Base-by-base conservation (phyloP, 805 yeast species). In the Candida suzukii region DNA sequence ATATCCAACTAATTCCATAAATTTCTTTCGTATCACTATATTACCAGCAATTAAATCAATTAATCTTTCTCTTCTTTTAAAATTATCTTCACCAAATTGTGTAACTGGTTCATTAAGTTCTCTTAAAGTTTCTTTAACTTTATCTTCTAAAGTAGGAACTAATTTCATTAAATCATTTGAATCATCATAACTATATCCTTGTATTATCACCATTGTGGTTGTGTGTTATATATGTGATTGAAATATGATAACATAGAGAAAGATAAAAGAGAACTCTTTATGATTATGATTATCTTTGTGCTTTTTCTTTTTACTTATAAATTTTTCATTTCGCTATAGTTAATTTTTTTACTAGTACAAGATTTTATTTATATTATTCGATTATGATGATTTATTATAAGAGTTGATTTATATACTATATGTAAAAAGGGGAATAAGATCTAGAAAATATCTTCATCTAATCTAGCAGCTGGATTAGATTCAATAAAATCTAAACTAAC, bases 391-490 rank as follows among this genome's bases (percentile, higher is more conserved):
- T n/a, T n/a, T n/a, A n/a, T n/a, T n/a, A n/a, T n/a, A n/a, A n/a
- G n/a, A n/a, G n/a, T n/a, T n/a, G n/a, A n/a, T n/a, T n/a, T n/a
- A n/a, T n/a, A n/a, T n/a, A n/a, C n/a, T n/a, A n/a, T n/a, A n/a
- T n/a, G n/a, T n/a, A n/a, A n/a, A n/a, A n/a, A n/a, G n/a, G n/a
- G n/a, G n/a, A n/a, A n/a, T 22, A 18, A 16, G 10, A 37, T 21
- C 45, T 46, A 68, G 33, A 64, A 67, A 44, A 77, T 66, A 44
- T 78, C 81, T 67, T 83, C 88, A 53, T 95, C 99, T 57, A 93
- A 73, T 69, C 99, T 83, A 42, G 97, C 98, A 46, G 99, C 99
- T 36, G 99, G 96, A 61, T 93, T 95, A 44, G 79, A 80, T 69
- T 93, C 97, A 53, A 93, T 85, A 66, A 93, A 91, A 60, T 88